Percentiles rank a stretch among this genome's conserved stretches.
These are phyloP conservation scores for Auricularia cornea DNA, from an alignment of 768 basidiomycete species.

Conservation along the genomic window DNA sequence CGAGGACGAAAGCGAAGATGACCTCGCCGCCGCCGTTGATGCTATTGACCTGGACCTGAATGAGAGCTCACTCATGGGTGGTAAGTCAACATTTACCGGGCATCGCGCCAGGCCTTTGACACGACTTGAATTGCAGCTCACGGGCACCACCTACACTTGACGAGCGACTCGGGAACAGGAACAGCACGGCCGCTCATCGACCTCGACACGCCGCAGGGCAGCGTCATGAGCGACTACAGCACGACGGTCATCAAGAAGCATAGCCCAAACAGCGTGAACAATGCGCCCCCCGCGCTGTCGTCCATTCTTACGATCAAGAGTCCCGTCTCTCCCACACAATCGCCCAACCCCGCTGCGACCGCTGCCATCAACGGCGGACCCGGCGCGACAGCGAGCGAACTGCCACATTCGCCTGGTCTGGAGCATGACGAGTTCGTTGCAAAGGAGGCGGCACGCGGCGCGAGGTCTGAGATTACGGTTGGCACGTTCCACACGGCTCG, in stretches of 20 bases:
- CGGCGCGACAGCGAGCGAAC: conserved; percentile 4
- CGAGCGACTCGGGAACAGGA: conserved; percentile 11
- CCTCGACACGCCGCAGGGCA: neutral
- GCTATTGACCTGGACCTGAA: neutral
- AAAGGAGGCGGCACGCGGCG: conserved; percentile 17
- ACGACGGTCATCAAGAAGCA: conserved; percentile 56
- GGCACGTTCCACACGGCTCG: conserved; percentile 24
- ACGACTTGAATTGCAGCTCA: conserved; percentile 50
- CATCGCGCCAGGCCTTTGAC: conserved; percentile 28
- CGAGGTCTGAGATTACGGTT: conserved; percentile 25
- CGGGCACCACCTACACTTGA: conserved; percentile 35
- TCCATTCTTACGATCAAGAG: conserved; percentile 67
- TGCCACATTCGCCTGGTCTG: conserved; percentile 18
- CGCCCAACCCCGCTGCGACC: conserved; percentile 33
- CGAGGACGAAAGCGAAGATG: conserved; percentile 46
- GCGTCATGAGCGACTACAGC: conserved; percentile 42
- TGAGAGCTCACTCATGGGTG: conserved; percentile 34
- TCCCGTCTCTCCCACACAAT: conserved; percentile 41
- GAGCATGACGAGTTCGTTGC: conserved; percentile 10
- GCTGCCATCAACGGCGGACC: conserved; percentile 15
- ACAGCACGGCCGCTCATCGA: conserved; percentile 7
- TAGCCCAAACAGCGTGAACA: conserved; percentile 30
- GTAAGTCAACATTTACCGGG: conserved; percentile 9
- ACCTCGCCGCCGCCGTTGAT: conserved; percentile 14
- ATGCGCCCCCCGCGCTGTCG: conserved; percentile 48